A percentile compares a stretch with the other conserved stretches of the same genome.
phyloP scores from a whole-genome alignment of 768 basidiomycete species.

The Grammothele lineata region DNA sequence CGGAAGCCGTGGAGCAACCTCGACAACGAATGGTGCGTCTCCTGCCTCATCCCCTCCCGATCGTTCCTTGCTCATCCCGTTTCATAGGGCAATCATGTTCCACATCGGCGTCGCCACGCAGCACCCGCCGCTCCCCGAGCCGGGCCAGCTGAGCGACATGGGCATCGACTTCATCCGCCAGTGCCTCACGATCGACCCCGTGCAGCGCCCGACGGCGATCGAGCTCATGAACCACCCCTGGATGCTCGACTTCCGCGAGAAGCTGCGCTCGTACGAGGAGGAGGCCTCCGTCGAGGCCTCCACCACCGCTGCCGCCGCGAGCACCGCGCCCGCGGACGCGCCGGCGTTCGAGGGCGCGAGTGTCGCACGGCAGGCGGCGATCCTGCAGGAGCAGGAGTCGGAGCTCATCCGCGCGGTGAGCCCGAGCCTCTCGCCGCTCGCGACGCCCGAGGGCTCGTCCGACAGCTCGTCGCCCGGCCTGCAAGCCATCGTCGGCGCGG shows the following conservation, averaged over 20 bases:
- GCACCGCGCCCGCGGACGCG: constrained; percentile 32
- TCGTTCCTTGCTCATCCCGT: constrained; percentile 5
- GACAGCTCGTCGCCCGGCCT: constrained; percentile 1
- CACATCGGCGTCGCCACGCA: constrained; percentile 96
- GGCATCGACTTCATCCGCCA: constrained; percentile 94
- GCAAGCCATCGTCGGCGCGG: background rate
- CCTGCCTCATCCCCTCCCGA: background rate
- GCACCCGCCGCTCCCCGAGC: constrained; percentile 92
- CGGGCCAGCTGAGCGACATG: constrained; percentile 79
- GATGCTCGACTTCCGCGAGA: constrained; percentile 81
- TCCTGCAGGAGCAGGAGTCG: constrained; percentile 56
- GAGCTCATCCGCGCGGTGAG: constrained; percentile 51
- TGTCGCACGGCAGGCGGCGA: constrained; percentile 53
- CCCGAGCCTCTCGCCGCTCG: constrained; percentile 43
- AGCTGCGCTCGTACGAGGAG: constrained; percentile 64
- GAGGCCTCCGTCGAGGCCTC: constrained; percentile 47
- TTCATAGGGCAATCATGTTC: constrained; percentile 96
- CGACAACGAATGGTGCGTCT: constrained; percentile 92
- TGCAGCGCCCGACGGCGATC: constrained; percentile 74
- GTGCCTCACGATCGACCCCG: constrained; percentile 85
- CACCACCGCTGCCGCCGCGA: constrained; percentile 41
- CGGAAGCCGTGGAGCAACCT: constrained; percentile 98
- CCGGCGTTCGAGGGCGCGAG: constrained; percentile 41
- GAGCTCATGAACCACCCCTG: constrained; percentile 88
- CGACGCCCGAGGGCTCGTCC: constrained; percentile 19